phyloP scores from a whole-genome alignment of 768 basidiomycete species.

The Hygrocybe punicea region DNA sequence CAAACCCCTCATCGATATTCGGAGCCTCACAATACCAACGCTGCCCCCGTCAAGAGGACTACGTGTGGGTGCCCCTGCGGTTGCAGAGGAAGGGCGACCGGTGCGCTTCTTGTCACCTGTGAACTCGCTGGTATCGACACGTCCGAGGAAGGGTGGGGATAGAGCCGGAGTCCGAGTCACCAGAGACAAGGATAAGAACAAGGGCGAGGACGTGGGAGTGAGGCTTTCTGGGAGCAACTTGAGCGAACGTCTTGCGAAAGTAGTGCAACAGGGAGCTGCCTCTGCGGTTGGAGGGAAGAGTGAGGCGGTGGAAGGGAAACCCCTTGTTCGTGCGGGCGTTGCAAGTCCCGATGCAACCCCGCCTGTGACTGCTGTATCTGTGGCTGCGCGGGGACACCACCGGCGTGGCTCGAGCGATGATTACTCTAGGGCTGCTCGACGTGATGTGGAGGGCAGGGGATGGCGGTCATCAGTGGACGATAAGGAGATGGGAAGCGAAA shows the following conservation, averaged over 20 bases:
- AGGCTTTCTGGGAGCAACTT: slow-evolving; percentile 16
- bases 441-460: not conserved
- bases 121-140: not conserved
- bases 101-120: slow-evolving; percentile 12
- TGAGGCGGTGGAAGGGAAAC: not conserved
- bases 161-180: not conserved
- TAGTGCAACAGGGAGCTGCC: slow-evolving; percentile 29
- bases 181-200: not conserved
- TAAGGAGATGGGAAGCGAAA: slow-evolving; percentile 12
- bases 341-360: too few species aligned
- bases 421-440: not conserved
- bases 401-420: slow-evolving; percentile 3
- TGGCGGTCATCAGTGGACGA: not conserved
- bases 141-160: not conserved
- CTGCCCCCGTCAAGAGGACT: not conserved
- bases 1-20: slow-evolving; percentile 2
- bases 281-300: not conserved
- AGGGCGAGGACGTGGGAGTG: slow-evolving; percentile 14
- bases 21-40: not conserved
- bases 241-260: slow-evolving; percentile 42
- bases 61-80: not conserved
- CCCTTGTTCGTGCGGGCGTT: not conserved
- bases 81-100: slow-evolving; percentile 4
- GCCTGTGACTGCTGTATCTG: too few species aligned
- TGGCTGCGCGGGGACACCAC: not conserved